phyloP scores from a whole-genome alignment of 139 green algal species.

The Tetraselmis striata region DNA sequence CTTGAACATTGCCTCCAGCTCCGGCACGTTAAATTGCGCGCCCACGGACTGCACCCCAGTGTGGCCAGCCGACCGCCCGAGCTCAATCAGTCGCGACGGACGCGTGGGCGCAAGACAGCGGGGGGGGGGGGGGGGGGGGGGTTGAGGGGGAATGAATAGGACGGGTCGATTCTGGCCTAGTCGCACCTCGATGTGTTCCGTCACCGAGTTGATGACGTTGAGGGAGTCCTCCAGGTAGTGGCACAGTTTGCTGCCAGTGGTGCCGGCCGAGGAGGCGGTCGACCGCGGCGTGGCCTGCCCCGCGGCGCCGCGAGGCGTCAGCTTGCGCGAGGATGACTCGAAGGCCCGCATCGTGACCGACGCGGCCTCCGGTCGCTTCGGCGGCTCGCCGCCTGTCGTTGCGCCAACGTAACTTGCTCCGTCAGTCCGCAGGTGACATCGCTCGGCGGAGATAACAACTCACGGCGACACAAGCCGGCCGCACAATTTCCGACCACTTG shows the following conservation, averaged over 20 bases:
- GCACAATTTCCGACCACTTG: too few relatives aligned
- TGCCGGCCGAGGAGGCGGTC: background rate
- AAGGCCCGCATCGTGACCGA: background rate
- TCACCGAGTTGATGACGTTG: background rate
- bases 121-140: too few relatives aligned
- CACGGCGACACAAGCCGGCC: too few relatives aligned
- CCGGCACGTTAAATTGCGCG: background rate
- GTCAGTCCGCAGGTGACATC: too few relatives aligned
- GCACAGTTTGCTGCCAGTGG: background rate
- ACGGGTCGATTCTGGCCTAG: too few relatives aligned
- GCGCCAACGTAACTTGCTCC: too few relatives aligned
- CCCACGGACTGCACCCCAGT: background rate
- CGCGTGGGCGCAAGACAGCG: too few relatives aligned
- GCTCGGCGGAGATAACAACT: too few relatives aligned
- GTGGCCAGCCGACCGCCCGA: too few relatives aligned
- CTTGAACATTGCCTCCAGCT: background rate
- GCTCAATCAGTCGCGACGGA: too few relatives aligned
- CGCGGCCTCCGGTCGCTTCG: background rate
- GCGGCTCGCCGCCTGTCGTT: too few relatives aligned
- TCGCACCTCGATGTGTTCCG: background rate
- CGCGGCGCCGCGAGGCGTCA: background rate
- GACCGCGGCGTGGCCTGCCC: background rate
- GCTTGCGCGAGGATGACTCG: background rate
- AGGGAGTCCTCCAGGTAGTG: background rate
- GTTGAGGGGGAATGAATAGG: too few relatives aligned